Base-by-base conservation (phyloP, 208 protist species). In the Crithidia bombi region DNA sequence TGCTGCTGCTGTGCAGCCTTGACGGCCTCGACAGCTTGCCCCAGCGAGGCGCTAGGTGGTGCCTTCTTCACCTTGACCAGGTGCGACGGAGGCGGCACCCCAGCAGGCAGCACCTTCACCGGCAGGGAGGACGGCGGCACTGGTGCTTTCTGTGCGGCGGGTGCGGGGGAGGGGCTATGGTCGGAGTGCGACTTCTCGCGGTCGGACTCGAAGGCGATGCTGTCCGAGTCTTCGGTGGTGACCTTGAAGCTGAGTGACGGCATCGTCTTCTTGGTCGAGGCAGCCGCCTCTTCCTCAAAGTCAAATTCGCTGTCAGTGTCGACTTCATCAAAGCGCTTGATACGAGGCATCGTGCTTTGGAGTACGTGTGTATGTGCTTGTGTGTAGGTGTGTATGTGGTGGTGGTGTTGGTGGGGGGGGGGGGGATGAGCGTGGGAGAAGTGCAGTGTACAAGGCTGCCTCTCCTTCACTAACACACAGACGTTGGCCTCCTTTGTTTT, bases 231-330 rank as follows among this genome's bases (percentile, higher is more conserved):
- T 17, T 82, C 63, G 0, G 62, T 69, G 19, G 44, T 23, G 0
- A 75, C 74, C 44, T 73, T 81, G 55, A 82, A 82, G 36, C 66
- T 85, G 30, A 82, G 56, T 26, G 70, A 74, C 10, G 65, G 61
- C 28, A 65, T 47, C 25, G 67, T 52, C 52, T 69, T 66, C 15
- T 49, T 61, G 15, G 30, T 11, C n/a, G 46, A 51, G 59, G 26
- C 54, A 1, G 32, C 38, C 25, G 67, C 58, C 15, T 72, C n/a
- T n/a, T n/a, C 66, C 19, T 75, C 51, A 2, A 75, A 54, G n/a
- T 82, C 75, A 17, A 77, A 67, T 33, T 85, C 80, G 61, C 80
- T 85, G 47, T 81, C 76, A 15, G 67, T 79, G 56, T 85, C 80
- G 26, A 85, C 68, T 12, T 85, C 80, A 43, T 74, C 70, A 51